Evolutionary conservation across 257 asterid genomes (phyloP), one percentile per base, ranked within the genome.

Genomic region (Osmanthus fragrans): DNA sequence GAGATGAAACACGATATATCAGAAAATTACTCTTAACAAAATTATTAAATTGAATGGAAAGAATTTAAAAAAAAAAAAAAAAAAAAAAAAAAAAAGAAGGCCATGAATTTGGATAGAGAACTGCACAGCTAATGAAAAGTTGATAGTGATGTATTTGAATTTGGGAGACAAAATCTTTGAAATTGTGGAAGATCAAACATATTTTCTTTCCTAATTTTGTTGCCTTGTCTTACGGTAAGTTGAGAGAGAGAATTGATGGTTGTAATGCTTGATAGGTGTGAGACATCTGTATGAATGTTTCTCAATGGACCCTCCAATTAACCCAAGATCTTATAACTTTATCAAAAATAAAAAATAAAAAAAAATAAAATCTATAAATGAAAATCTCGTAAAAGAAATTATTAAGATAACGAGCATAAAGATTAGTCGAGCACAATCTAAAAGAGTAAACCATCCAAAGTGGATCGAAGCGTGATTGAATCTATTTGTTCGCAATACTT

Each of bases 131-230:
- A 37, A 84, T 60, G 78, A 33, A 81, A 84, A 73, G 78, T 73
- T 75, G 64, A 65, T 32, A 70, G 75, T 51, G 39, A 27, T 51
- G 27, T 76, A 81, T 71, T 56, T 66, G 65, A 73, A 79, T 65
- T 69, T 49, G 77, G 84, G 77, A 18, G 81, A 85, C 86, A 85
- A 79, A 76, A 80, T 80, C 84, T 77, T 49, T 63, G 74, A 80
- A 76, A 70, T 81, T 63, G 80, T 81, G 83, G 83, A 79, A 75
- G 77, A 79, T 63, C 19, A 23, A 23, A 63, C 69, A 63, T 84
- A 71, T 82, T 70, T 23, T 75, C 40, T 47, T 72, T 72, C 79
- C 74, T 72, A 64, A 75, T 16, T 19, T 73, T 65, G 58, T 56
- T 10, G 18, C 9, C 30, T 37, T 64, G 34, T 72, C 19, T 21